A percentile compares a stretch with the other conserved stretches of the same genome.
Conservation (phyloP, 2,329 filamentous ascomycete genomes). For the Colletotrichum filicis region DNA sequence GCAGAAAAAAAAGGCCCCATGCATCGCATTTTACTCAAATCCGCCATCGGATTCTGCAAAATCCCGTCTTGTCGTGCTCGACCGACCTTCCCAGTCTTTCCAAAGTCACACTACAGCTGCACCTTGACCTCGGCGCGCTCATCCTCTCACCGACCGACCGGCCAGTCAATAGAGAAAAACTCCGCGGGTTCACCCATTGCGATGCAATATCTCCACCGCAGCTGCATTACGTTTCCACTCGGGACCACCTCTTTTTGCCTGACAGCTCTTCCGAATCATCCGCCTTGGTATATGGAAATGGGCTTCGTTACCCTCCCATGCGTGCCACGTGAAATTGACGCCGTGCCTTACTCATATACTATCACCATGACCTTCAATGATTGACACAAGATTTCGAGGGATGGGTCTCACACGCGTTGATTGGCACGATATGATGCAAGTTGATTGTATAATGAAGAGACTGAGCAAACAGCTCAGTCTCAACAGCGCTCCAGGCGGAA, state of each 20-base stretch:
- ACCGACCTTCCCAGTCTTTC: background rate
- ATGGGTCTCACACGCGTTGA: background rate
- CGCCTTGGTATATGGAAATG: background rate
- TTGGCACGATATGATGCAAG: background rate
- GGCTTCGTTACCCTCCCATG: background rate
- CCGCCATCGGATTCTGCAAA: conserved; percentile 27
- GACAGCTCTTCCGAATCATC: background rate
- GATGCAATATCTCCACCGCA: background rate
- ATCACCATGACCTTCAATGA: background rate
- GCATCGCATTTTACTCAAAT: conserved; percentile 23
- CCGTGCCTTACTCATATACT: background rate
- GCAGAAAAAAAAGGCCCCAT: background rate
- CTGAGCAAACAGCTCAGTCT: background rate
- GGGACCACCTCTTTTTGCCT: too few species aligned
- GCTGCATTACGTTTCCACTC: background rate
- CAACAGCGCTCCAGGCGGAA: background rate
- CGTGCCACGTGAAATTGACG: background rate
- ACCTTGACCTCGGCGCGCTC: background rate
- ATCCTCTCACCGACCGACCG: background rate
- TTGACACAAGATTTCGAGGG: background rate
- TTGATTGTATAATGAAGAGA: background rate
- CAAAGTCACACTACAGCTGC: background rate
- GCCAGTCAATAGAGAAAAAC: background rate
- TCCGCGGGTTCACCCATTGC: background rate
- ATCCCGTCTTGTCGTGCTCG: conserved; percentile 10